A percentile compares a stretch with the other conserved stretches of the same genome.
Evolutionary conservation across 176 grass and related monocot genomes (phyloP).

Genomic region (Oropetium thomaeum): DNA sequence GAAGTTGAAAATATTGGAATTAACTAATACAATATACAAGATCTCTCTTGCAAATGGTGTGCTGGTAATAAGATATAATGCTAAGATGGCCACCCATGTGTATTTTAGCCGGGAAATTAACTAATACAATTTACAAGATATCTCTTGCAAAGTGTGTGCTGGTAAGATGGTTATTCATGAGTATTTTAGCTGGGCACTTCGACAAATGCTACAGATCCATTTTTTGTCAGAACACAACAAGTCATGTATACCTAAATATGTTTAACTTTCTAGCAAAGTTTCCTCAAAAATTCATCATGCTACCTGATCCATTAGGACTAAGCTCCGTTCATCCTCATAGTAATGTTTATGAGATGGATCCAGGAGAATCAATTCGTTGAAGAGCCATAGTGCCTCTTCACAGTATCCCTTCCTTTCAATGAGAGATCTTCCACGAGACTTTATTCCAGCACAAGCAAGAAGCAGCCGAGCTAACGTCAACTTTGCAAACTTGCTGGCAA

Average conservation of each 20-base stretch:
- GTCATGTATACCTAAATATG: neutral
- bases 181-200: neutral
- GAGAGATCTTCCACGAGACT: constrained; percentile 45
- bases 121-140: neutral
- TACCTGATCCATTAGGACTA: constrained; percentile 90
- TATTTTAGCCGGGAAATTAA: neutral
- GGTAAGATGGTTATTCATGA: neutral
- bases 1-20: neutral
- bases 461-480: constrained; percentile 72
- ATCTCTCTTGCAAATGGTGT: constrained; percentile 3
- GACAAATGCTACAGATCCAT: neutral
- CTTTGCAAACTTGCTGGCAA: constrained; percentile 82
- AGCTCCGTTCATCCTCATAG: constrained; percentile 79
- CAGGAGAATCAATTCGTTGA: constrained; percentile 68
- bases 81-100: neutral
- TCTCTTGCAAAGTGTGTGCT: constrained; percentile 5
- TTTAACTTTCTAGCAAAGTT: constrained; percentile 2
- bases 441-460: constrained; percentile 65
- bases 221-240: neutral
- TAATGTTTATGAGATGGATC: constrained; percentile 74
- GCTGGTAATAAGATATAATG: no score
- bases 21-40: neutral
- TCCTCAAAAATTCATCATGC: constrained; percentile 16
- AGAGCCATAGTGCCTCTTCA: constrained; percentile 69
- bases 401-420: constrained; percentile 46